Base-by-base conservation (phyloP, 225 moss, liverwort and hornwort genomes). In the Straminergon stramineum region DNA sequence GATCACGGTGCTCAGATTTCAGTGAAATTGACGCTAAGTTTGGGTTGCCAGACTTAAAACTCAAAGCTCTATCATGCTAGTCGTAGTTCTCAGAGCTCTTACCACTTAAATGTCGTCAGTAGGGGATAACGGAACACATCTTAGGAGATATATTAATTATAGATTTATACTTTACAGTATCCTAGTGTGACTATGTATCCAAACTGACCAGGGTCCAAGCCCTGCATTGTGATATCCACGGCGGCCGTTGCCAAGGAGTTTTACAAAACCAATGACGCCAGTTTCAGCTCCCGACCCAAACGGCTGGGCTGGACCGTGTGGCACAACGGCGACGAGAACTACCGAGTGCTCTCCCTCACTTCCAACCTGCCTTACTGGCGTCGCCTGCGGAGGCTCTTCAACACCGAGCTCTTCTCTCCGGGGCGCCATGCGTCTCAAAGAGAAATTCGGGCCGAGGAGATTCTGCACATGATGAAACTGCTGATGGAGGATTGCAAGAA, bases 361-460 rank as follows among this genome's bases (percentile, higher is more conserved):
- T 86, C 89, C 11, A 10, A 91, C 45, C 17, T 67, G 41, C 60
- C 84, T 7, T 30, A 85, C 60, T 90, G 81, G 87, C 69, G 66
- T 24, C 53, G 76, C 13, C 65, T 91, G 79, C 77, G 84, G 12
- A 27, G 45, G 30, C 3, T 88, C 67, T 70, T 15, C 55, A 89
- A 91, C 20, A 10, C 84, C 8, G 78, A 92, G 83, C 83, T 92
- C 17, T 89, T 92, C 53, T 91, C 88, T 57, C 89, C 89, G 5
- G 45, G 27, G 62, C 76, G 78, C 37, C 82, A 84, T 69, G 81
- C 51, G 31, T 75, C 51, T 32, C 32, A 75, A 20, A 51, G 32
- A 7, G 75, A 52, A 19, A 75, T 75, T 8, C n/a, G 87, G 28
- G 48, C 76, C 11, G 65, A 82, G 48, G 89, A 91, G 82, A 79